Evolutionary conservation across 176 grass and related monocot genomes (phyloP), one percentile per base, ranked within the genome.

Genomic region (Phoenix dactylifera): DNA sequence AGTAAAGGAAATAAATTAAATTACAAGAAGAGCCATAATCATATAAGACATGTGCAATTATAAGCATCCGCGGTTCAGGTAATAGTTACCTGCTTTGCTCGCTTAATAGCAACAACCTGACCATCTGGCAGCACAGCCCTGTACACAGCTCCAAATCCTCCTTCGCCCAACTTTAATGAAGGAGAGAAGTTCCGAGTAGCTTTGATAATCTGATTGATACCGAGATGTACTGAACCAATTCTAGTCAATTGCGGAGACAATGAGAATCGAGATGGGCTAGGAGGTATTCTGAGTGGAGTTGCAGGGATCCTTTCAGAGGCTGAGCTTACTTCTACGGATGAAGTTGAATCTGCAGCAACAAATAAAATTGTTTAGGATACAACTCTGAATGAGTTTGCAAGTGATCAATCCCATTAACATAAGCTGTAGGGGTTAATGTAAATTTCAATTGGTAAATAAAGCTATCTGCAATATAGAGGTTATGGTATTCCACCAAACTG

Each of bases 61-160:
- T 44, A 44, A 44, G 35, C 7, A 14, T 44, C 7, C 12, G 1
- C 12, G 5, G 35, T 44, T 44, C 10, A 44, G 10, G 9, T 12
- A 14, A 51, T 15, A 48, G 76, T 23, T 77, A 98, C 94, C 94
- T 98, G 92, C 71, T 98, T 98, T 63, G 94, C 94, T 76, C 94
- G 83, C 79, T 98, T 92, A 73, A 92, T 67, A 48, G 94, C 94
- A 72, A 92, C 79, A 73, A 81, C 72, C 18, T 70, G 76, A 60
- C 87, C 78, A 79, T 83, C 88, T 19, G 94, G 62, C 68, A 98
- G 76, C 53, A 86, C 64, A 61, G 84, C 88, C 60, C 69, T 88
- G 73, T 98, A 98, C 7, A 98, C 94, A 51, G 82, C 92, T 51
- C 88, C 94, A 80, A 92, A 98, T 63, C 94, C 94, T 73, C 94